These are phyloP conservation scores for Aspergillus fischeri DNA, from an alignment of 2,329 filamentous ascomycete genomes.

Conservation along the genomic window DNA sequence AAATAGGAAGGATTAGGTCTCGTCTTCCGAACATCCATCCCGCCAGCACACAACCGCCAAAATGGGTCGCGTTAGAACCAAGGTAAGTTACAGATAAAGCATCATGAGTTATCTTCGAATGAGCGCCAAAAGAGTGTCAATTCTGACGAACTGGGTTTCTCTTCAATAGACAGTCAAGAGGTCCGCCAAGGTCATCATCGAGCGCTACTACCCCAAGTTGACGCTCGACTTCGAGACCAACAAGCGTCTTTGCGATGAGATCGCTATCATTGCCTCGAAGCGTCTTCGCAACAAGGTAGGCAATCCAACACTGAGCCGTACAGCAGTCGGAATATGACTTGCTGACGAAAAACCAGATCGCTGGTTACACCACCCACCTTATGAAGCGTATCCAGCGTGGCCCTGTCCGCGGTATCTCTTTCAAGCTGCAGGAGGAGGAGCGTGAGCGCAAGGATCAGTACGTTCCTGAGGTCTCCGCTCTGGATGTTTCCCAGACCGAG, in stretches of 20 bases:
- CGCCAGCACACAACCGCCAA: constrained; percentile 37
- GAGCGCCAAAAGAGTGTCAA: not conserved
- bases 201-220: constrained; percentile 95
- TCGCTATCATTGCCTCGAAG: constrained; percentile 98
- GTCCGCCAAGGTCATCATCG: constrained; percentile 99
- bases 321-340: not conserved
- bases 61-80: constrained; percentile 49
- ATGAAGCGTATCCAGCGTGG: constrained; percentile 99
- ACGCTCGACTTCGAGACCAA: constrained; percentile 99
- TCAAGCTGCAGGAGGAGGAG: constrained; percentile 99
- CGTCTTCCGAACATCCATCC: constrained; percentile 27
- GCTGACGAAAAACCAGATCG: constrained; percentile 59
- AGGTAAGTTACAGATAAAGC: constrained; percentile 26
- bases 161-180: constrained; percentile 63
- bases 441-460: constrained; percentile 99
- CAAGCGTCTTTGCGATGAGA: constrained; percentile 99
- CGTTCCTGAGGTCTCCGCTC: constrained; percentile 96
- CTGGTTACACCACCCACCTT: constrained; percentile 95
- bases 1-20: constrained; percentile 8
- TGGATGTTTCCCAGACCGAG: constrained; percentile 94
- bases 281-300: constrained; percentile 96
- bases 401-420: constrained; percentile 98
- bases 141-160: constrained; percentile 3
- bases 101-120: not conserved
- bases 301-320: not conserved